Percentiles rank a stretch among this genome's conserved stretches.
phyloP scores from a whole-genome alignment of 768 basidiomycete genomes.

The Pulveroboletus ravenelii region DNA sequence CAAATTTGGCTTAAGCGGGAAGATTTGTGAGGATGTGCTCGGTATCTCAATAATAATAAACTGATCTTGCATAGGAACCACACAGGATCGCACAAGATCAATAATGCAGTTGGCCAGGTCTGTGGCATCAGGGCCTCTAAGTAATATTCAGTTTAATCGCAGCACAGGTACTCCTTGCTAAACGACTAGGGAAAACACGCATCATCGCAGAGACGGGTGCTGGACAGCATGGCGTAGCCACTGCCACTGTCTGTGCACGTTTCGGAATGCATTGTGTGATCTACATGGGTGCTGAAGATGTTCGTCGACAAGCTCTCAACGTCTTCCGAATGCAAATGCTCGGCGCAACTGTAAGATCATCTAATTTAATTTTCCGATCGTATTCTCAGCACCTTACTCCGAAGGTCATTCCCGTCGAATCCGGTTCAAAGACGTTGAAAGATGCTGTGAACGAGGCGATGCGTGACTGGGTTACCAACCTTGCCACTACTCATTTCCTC shows the following conservation, averaged over 20 bases:
- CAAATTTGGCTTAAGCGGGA: constrained; percentile 98
- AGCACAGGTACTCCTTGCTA: constrained; percentile 82
- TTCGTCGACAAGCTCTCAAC: constrained; percentile 91
- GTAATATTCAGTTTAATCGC: neutral
- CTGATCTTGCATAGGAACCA: constrained; percentile 62
- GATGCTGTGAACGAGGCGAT: constrained; percentile 98
- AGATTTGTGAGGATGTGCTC: constrained; percentile 56
- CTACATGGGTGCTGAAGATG: constrained; percentile 99
- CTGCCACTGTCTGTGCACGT: constrained; percentile 95
- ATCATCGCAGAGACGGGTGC: constrained; percentile 99
- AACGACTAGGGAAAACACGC: constrained; percentile 87
- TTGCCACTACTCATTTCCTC: constrained; percentile 1
- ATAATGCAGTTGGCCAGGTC: constrained; percentile 96
- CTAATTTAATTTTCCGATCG: neutral
- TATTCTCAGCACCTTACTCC: neutral
- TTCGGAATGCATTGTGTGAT: constrained; percentile 94
- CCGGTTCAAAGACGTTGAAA: constrained; percentile 92
- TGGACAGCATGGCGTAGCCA: constrained; percentile 98
- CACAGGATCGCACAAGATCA: constrained; percentile 98
- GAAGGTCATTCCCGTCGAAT: constrained; percentile 89
- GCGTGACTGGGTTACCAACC: constrained; percentile 96
- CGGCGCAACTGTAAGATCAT: constrained; percentile 67
- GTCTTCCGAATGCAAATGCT: constrained; percentile 98
- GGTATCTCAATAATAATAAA: neutral
- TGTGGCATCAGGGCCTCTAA: neutral